Evolutionary conservation across 1,284 basidiomycete species (phyloP).

Genomic region (Tausonia pullulans): DNA sequence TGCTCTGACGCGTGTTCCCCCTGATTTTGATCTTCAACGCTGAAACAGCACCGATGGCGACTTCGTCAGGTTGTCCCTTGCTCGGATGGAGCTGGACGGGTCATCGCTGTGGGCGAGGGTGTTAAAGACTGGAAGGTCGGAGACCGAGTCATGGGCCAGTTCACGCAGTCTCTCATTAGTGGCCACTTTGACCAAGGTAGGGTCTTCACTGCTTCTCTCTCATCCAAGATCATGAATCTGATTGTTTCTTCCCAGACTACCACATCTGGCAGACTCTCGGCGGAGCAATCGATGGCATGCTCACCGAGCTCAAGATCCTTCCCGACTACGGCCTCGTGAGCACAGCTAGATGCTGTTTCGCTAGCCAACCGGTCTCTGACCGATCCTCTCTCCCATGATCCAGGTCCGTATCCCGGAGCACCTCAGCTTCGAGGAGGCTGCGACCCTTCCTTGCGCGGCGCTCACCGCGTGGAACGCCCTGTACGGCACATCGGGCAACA

Average conservation of each 20-base stretch:
- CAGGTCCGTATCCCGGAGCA: conserved; percentile 39
- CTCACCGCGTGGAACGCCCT: conserved; percentile 45
- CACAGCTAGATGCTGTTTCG: no score
- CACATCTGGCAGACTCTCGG: conserved; percentile 38
- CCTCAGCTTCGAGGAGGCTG: conserved; percentile 45
- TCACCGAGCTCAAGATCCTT: conserved; percentile 40
- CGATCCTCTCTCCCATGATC: no score
- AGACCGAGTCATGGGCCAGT: conserved; percentile 46
- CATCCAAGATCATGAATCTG: conserved; percentile 31
- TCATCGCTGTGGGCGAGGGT: conserved; percentile 44
- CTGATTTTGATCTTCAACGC: background rate
- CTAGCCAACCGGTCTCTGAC: no score
- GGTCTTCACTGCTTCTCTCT: no score
- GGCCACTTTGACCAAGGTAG: no score
- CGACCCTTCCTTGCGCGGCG: conserved; percentile 29
- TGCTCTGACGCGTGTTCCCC: background rate
- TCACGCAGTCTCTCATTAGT: conserved; percentile 28
- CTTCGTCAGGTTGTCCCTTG: conserved; percentile 31
- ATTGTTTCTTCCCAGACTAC: conserved; percentile 17
- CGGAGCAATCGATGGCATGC: conserved; percentile 44
- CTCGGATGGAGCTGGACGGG: conserved; percentile 53
- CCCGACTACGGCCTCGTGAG: conserved; percentile 32
- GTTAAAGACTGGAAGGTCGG: conserved; percentile 45
- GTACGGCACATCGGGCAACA: conserved; percentile 38
- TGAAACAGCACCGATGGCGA: background rate